phyloP scores from a whole-genome alignment of 2,329 filamentous ascomycete genomes.

The Fusarium fracticaudum region DNA sequence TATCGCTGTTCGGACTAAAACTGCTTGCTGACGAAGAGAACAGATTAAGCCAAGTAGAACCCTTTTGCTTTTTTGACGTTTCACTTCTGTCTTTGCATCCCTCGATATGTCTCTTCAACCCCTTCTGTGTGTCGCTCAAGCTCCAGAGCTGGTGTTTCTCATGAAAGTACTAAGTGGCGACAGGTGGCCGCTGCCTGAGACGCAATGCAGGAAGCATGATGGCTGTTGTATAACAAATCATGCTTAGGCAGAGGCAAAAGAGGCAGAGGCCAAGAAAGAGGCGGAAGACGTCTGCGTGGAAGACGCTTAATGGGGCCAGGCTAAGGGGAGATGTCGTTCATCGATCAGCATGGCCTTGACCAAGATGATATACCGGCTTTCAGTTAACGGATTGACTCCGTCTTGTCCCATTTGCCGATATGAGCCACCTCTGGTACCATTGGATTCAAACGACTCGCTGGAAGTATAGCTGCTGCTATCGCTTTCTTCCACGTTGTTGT shows the following conservation, averaged over 20 bases:
- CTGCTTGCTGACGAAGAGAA: neutral
- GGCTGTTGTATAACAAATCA: neutral
- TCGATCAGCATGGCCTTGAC: neutral
- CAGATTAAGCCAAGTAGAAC: neutral
- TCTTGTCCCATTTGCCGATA: neutral
- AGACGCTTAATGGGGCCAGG: neutral
- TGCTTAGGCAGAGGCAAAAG: neutral
- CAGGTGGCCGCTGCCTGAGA: neutral
- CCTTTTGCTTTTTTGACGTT: neutral
- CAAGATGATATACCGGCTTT: neutral
- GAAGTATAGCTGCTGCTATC: neutral
- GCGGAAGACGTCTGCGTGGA: too few relatives aligned
- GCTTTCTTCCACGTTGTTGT: neutral
- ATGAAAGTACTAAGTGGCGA: neutral
- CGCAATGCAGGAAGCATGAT: neutral
- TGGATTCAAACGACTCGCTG: too few relatives aligned
- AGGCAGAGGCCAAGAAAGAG: neutral
- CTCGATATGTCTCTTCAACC: neutral
- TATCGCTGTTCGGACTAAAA: neutral
- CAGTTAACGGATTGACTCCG: neutral
- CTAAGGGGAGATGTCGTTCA: neutral
- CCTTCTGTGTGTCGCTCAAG: neutral
- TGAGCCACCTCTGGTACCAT: neutral
- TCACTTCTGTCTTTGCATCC: neutral
- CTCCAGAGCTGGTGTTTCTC: neutral